phyloP scores from a whole-genome alignment of 805 yeast genomes.

The Metschnikowia bowlesiae region DNA sequence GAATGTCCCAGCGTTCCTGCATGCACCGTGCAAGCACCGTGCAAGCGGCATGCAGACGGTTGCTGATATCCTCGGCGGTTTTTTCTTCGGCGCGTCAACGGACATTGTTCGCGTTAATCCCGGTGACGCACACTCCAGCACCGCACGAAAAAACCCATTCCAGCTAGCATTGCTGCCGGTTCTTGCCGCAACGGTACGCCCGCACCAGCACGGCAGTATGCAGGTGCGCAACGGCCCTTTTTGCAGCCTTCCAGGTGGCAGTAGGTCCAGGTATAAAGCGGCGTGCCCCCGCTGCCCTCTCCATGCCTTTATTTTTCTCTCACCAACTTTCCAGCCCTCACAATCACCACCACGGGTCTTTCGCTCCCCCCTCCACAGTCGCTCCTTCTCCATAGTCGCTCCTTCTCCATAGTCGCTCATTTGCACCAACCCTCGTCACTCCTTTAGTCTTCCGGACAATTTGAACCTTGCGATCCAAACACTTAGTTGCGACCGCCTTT shows the following conservation, averaged over 20 bases:
- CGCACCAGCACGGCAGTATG: not conserved
- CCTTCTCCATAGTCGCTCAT: constrained; percentile 11
- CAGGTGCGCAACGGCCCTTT: constrained; percentile 3
- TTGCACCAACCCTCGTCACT: constrained; percentile 14
- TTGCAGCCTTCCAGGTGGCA: constrained; percentile 1
- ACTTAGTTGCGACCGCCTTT: not conserved
- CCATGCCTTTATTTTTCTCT: not conserved
- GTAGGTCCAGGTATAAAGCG: not conserved
- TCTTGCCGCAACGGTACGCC: not conserved
- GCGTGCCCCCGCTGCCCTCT: not conserved
- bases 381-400: constrained; percentile 9
- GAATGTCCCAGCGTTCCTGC: constrained; percentile 3
- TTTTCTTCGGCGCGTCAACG: not conserved
- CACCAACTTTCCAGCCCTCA: not conserved
- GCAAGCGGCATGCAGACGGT: not conserved
- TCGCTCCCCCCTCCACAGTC: not conserved
- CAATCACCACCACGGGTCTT: not conserved
- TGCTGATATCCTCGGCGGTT: not conserved
- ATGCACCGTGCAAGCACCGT: not conserved
- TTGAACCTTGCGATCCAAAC: not conserved
- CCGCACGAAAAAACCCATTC: not conserved
- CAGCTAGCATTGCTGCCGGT: not conserved
- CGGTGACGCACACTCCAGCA: not conserved
- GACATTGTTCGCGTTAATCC: not conserved
- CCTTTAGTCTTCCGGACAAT: constrained; percentile 1